Percentiles rank a stretch among this genome's conserved stretches.
These are phyloP conservation scores for Mortierella polycephala DNA, from an alignment of 371 early-diverging fungal species.

Conservation along the genomic window DNA sequence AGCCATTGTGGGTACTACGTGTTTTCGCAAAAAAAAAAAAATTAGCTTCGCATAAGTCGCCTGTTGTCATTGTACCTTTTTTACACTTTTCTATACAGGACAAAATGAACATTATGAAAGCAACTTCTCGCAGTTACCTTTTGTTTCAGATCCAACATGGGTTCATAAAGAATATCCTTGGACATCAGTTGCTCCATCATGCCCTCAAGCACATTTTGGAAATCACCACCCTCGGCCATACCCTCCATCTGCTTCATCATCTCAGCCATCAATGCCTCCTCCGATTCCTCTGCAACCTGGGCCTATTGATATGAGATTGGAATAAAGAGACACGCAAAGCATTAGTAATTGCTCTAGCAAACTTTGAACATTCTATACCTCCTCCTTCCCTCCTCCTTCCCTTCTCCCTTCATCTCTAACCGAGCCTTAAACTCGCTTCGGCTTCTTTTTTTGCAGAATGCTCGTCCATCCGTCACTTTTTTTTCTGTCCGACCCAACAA, in stretches of 20 bases:
- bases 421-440: slow-evolving; percentile 7
- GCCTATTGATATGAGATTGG: slow-evolving; percentile 55
- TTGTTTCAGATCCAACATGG: slow-evolving; percentile 85
- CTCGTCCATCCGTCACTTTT: background rate
- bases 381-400: too few relatives aligned
- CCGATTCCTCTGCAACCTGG: slow-evolving; percentile 68
- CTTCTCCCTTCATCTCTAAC: too few relatives aligned
- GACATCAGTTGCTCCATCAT: slow-evolving; percentile 93
- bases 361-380: background rate
- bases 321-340: background rate
- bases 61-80: background rate
- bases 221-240: slow-evolving; percentile 80
- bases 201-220: slow-evolving; percentile 86
- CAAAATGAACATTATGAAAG: background rate
- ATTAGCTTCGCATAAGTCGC: background rate
- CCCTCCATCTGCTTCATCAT: slow-evolving; percentile 93
- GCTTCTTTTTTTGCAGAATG: background rate
- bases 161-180: slow-evolving; percentile 93
- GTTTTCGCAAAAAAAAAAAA: background rate
- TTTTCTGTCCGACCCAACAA: slow-evolving; percentile 24
- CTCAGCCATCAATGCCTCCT: slow-evolving; percentile 84
- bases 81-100: background rate
- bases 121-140: slow-evolving; percentile 59
- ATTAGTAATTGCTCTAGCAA: background rate
- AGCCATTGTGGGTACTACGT: slow-evolving; percentile 90